These are phyloP conservation scores for Zygoascus flipseniorum DNA, from an alignment of 805 yeast genomes.

Conservation along the genomic window DNA sequence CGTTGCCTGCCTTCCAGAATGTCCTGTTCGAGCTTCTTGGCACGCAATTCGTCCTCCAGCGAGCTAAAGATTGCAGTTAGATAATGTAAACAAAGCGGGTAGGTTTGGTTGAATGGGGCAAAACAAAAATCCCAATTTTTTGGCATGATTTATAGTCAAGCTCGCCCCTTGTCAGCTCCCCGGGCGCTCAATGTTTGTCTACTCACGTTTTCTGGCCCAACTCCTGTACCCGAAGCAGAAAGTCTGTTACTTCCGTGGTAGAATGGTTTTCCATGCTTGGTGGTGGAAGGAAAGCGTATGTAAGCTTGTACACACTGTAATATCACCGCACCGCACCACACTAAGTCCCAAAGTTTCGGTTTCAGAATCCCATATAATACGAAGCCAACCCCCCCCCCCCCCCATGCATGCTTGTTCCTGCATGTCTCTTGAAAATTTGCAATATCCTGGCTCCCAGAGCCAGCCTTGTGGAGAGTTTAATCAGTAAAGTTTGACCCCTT, in stretches of 20 bases:
- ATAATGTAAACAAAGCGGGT: background rate
- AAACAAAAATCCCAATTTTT: too few relatives aligned
- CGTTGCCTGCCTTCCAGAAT: slow-evolving; percentile 23
- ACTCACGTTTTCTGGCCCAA: slow-evolving; percentile 25
- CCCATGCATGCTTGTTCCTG: too few relatives aligned
- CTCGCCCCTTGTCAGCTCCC: too few relatives aligned
- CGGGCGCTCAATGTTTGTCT: background rate
- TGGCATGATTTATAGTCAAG: too few relatives aligned
- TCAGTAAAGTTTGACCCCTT: too few relatives aligned
- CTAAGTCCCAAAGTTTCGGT: background rate
- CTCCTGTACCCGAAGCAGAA: slow-evolving; percentile 22
- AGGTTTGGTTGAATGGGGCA: too few relatives aligned
- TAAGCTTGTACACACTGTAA: background rate
- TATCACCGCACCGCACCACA: background rate
- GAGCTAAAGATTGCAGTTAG: slow-evolving; percentile 9
- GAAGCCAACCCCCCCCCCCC: background rate
- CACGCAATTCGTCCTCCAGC: slow-evolving; percentile 25
- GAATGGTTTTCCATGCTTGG: background rate
- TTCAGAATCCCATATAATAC: background rate
- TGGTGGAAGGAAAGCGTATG: background rate
- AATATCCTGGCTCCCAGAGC: too few relatives aligned
- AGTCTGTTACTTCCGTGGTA: slow-evolving; percentile 21
- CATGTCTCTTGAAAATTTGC: too few relatives aligned
- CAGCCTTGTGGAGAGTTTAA: too few relatives aligned
- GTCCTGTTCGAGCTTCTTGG: slow-evolving; percentile 23